A percentile compares a stretch with the other conserved stretches of the same genome.
These are phyloP conservation scores for Hyphopichia buzzinii DNA, from an alignment of 1,139 yeast genomes.

Conservation along the genomic window DNA sequence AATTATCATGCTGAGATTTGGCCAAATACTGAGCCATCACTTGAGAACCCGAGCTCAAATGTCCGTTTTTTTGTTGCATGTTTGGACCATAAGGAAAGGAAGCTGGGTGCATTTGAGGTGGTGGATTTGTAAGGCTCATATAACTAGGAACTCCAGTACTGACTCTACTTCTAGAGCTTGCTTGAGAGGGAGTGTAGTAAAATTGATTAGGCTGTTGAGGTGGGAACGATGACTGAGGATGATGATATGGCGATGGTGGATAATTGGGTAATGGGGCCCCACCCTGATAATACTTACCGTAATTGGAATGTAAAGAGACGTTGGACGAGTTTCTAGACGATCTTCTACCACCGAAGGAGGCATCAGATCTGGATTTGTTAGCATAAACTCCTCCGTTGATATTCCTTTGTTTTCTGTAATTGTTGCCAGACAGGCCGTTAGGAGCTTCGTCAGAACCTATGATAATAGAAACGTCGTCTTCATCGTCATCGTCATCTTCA, in stretches of 20 bases:
- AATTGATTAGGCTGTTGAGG: constrained; percentile 6
- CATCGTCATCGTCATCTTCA: constrained; percentile 35
- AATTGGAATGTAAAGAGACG: constrained; percentile 22
- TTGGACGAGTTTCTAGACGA: constrained; percentile 24
- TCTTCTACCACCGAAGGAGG: constrained; percentile 3
- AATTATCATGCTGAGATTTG: constrained; percentile 61
- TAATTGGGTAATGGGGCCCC: constrained; percentile 11
- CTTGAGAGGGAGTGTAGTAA: constrained; percentile 10
- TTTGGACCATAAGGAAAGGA: constrained; percentile 5
- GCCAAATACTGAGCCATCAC: constrained; percentile 79
- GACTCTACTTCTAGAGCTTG: constrained; percentile 4
- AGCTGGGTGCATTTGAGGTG: constrained; percentile 6
- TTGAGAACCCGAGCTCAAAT: constrained; percentile 61
- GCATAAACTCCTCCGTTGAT: constrained; percentile 4
- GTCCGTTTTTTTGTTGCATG: constrained; percentile 11
- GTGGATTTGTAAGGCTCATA: constrained; percentile 1
- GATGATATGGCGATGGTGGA: constrained; percentile 18
- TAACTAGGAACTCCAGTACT: constrained; percentile 6
- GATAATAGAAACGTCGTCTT: constrained; percentile 44
- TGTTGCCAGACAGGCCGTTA: constrained; percentile 16
- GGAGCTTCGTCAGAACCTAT: constrained; percentile 40
- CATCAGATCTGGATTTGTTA: constrained; percentile 3
- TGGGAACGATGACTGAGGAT: constrained; percentile 14
- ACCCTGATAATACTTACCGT: constrained; percentile 10
- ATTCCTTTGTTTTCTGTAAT: constrained; percentile 7